Evolutionary conservation across 345 rosid genomes (phyloP).

Genomic region (Rhodamnia argentea): DNA sequence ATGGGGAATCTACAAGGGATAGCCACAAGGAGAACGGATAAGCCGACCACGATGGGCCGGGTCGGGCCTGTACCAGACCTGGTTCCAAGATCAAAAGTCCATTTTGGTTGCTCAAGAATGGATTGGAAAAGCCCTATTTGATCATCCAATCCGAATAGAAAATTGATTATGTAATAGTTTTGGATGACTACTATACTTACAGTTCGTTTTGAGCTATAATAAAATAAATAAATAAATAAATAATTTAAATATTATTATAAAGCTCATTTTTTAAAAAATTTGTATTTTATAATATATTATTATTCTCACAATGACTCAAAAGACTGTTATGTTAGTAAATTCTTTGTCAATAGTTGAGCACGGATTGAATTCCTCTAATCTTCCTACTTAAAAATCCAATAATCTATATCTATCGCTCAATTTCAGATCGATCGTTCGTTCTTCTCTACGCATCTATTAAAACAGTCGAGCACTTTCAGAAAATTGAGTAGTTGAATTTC

Average conservation of each 20-base stretch:
- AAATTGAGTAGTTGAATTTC: not conserved
- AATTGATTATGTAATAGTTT: no score
- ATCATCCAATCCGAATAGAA: no score
- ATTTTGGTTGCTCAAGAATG: no score
- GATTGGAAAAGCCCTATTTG: no score
- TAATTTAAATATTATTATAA: no score
- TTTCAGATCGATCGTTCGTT: not conserved
- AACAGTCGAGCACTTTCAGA: not conserved
- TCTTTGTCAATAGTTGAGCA: not conserved
- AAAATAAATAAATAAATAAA: no score
- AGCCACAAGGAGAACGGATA: not conserved
- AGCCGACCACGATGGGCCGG: not conserved
- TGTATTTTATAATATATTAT: accelerated
- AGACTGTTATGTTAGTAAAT: no score
- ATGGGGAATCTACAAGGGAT: not conserved
- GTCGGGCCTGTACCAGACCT: not conserved
- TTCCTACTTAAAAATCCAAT: not conserved
- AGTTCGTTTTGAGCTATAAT: no score
- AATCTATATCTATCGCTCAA: not conserved
- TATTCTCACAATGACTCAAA: no score
- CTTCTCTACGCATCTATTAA: not conserved
- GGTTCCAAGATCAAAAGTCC: not conserved
- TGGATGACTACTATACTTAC: no score
- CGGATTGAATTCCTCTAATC: not conserved
- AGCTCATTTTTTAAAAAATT: no score